Conservation (phyloP, 306 rosid species). For the Cucumis hystrix region DNA sequence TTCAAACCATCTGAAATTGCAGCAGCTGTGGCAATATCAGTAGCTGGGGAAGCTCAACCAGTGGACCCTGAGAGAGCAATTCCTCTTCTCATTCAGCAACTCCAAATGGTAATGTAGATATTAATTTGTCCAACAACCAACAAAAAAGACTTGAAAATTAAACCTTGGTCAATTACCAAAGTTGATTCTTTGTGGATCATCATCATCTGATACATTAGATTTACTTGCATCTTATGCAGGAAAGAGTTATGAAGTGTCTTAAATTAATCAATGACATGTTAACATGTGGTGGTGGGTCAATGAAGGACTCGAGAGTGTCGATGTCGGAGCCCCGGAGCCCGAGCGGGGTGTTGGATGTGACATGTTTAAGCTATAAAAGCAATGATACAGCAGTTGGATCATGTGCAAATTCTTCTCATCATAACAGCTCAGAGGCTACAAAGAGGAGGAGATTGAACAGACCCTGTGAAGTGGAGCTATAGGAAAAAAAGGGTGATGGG, state of each 20-base stretch:
- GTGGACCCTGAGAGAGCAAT: constrained; percentile 40
- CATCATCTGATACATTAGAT: not conserved
- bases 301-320: constrained; percentile 22
- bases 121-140: constrained; percentile 20
- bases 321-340: constrained; percentile 62
- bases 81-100: constrained; percentile 44
- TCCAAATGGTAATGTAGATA: constrained; percentile 39
- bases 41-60: constrained; percentile 41
- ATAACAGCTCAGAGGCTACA: constrained; percentile 39
- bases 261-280: constrained; percentile 30
- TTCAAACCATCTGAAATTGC: constrained; percentile 88
- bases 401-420: constrained; percentile 50
- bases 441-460: constrained; percentile 85
- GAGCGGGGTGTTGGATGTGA: constrained; percentile 63
- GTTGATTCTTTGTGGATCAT: not conserved
- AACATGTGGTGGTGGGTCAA: constrained; percentile 10
- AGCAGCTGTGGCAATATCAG: constrained; percentile 73
- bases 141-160: not conserved
- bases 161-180: constrained; percentile 1
- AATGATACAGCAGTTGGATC: constrained; percentile 54
- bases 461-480: constrained; percentile 47
- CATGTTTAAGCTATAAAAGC: constrained; percentile 73
- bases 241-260: constrained; percentile 53
- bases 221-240: constrained; percentile 32
- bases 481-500: constrained; percentile 12